Evolutionary conservation across 179 eudicot genomes (phyloP), one percentile per base, ranked within the genome.

Genomic region (Nepenthes alata): DNA sequence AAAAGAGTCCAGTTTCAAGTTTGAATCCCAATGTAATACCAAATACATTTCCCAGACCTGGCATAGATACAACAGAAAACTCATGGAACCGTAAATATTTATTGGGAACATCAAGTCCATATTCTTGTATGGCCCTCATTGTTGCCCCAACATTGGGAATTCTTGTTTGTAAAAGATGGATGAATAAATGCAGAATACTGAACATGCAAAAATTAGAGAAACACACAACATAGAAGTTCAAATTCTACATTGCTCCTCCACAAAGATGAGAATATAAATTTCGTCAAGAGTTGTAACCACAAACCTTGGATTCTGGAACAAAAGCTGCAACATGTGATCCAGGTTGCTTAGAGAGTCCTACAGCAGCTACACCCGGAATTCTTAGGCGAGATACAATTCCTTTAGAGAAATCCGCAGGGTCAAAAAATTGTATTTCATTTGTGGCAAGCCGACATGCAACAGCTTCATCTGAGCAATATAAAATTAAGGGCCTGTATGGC

Each of bases 221-320:
- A 15, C 5, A 14, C 2, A 34, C 13, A 41, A 48, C 25, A 12
- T 39, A 41, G 25, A 44, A 55, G 7, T 41, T 52, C 11, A 44
- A 59, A 7, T 41, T 3, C 9, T 44, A 15, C 50, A 13, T 16
- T 59, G 11, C 10, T 5, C 4, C 8, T 25, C 36, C 35, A 44
- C 2, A 63, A 64, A 2, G 48, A 6, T 39, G 14, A 15, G 54
- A 64, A 49, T 34, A 36, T 16, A 55, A 36, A 44, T 58, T 12
- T 49, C 15, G 41, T 60, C 55, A 56, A 57, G 47, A 59, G 41
- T 35, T 25, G 50, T 14, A 6, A 53, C 55, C 57, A 55, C 74
- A 73, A 63, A 93, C 98, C 98, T 89, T 87, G 37, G 95, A 80
- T 74, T 93, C 98, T 58, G 98, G 88, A 81, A 89, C 85, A 79